Base-by-base conservation (phyloP, 2,329 filamentous ascomycete species). In the Penicillium sumatraense region DNA sequence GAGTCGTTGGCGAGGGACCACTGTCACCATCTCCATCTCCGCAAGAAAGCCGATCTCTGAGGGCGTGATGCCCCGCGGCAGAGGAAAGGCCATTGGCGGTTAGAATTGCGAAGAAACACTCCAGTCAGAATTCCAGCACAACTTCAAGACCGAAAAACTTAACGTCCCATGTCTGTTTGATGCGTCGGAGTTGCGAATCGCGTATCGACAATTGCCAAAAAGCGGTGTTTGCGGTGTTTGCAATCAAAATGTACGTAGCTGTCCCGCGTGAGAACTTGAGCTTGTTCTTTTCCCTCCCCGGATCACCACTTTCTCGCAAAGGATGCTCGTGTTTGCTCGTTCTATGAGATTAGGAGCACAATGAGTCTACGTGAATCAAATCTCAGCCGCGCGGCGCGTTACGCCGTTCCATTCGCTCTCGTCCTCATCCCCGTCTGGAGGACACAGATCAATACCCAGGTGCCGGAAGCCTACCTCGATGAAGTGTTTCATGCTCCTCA, bases 11-110 rank as follows among this genome's bases (percentile, higher is more conserved):
- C 95, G 90, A 31, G 95, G 95, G 47, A 98, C 86, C 20, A 99
- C 85, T 0, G 93, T 97, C 53, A 99, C 89, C 68, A 91, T 85
- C 78, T 98, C 93, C 92, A 97, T 98, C 79, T 99, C 95, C 75
- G 93, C 96, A 24, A 98, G 80, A 70, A 98, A 99, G 48, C 92
- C 90, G 42, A 96, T 89, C 78, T 99, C 95, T 61, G 90, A 82
- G 56, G 95, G 91, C 66, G 90, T 89, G 41, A 97, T 83, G 74
- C 88, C 84, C 60, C 83, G 79, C 35, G 83, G 83, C 38, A 87
- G 79, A 60, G 84, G 83, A 62, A 86, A 81, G 49, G 85, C 85
- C 85, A 88, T 87, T 51, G 27, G 14, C 9, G 40, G 20, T 41
- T 47, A 24, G 18, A 47, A 33, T n/a, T 23, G 26, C 5, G 7